Percentiles rank a stretch among this genome's conserved stretches.
phyloP scores from a whole-genome alignment of 768 basidiomycete genomes.

The Solioccasus polychromus region DNA sequence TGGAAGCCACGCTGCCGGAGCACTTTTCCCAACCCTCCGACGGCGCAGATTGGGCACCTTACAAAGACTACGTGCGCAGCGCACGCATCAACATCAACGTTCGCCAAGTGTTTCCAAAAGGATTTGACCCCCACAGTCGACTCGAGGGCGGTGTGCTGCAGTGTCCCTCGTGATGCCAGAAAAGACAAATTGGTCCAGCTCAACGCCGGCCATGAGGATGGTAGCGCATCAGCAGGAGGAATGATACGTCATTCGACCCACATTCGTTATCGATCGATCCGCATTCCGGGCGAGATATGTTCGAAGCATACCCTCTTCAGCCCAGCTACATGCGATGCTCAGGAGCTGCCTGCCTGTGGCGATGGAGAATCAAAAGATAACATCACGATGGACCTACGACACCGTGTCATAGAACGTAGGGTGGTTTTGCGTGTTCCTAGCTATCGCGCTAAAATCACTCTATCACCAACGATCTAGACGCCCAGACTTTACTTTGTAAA shows the following conservation, averaged over 20 bases:
- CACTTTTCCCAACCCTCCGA: conserved; percentile 40
- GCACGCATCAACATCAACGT: conserved; percentile 91
- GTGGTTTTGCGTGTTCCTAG: conserved; percentile 1
- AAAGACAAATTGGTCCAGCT: not conserved
- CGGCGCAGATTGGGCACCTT: conserved; percentile 56
- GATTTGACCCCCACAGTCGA: conserved; percentile 41
- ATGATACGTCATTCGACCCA: not conserved
- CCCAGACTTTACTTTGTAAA: not conserved
- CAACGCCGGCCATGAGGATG: conserved; percentile 8
- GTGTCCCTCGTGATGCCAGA: conserved; percentile 2
- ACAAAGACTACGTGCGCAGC: conserved; percentile 59
- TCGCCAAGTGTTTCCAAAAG: conserved; percentile 81
- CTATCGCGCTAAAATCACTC: not conserved
- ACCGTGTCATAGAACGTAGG: conserved; percentile 13
- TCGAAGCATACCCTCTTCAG: not conserved
- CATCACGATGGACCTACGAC: conserved; percentile 21
- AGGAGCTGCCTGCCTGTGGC: not conserved
- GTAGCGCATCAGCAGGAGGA: not conserved
- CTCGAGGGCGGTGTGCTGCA: not conserved
- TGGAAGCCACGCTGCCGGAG: conserved; percentile 75
- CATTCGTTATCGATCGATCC: conserved; percentile 12
- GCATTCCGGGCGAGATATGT: conserved; percentile 7
- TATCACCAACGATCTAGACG: not conserved
- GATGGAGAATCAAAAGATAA: conserved; percentile 1
- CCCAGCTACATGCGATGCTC: not conserved